phyloP scores from a whole-genome alignment of 495 filamentous ascomycete genomes.

The Trichoderma erinaceum region DNA sequence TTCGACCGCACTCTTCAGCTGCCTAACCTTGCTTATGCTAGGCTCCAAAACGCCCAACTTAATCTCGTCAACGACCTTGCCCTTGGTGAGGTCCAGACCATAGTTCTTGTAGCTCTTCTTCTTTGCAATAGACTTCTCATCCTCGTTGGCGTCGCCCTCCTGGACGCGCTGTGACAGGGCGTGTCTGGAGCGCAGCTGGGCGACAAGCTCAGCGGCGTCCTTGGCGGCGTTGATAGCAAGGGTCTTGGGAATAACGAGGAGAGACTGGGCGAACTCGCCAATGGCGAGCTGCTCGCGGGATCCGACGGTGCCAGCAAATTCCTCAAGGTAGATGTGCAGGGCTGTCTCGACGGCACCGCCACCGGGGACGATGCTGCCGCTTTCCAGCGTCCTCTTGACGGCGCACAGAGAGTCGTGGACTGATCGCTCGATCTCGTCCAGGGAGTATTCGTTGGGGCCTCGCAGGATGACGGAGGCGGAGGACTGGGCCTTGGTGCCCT shows the following conservation, averaged over 20 bases:
- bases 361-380: slow-evolving; percentile 91
- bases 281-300: slow-evolving; percentile 97
- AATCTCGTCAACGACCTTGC: slow-evolving; percentile 85
- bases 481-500: slow-evolving; percentile 87
- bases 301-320: slow-evolving; percentile 97
- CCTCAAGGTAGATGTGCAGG: slow-evolving; percentile 97
- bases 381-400: slow-evolving; percentile 94
- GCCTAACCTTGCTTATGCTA: slow-evolving; percentile 96
- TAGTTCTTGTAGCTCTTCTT: slow-evolving; percentile 99
- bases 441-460: slow-evolving; percentile 89
- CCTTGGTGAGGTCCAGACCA: slow-evolving; percentile 82
- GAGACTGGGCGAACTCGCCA: slow-evolving; percentile 90
- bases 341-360: slow-evolving; percentile 98
- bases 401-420: slow-evolving; percentile 95
- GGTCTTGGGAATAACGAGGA: slow-evolving; percentile 94
- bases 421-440: slow-evolving; percentile 99
- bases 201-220: slow-evolving; percentile 89
- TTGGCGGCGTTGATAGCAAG: slow-evolving; percentile 96
- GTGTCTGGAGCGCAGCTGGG: slow-evolving; percentile 90
- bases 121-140: slow-evolving; percentile 80
- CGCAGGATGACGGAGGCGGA: slow-evolving; percentile 96
- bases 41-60: slow-evolving; percentile 96
- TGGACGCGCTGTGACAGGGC: slow-evolving; percentile 86
- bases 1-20: slow-evolving; percentile 97
- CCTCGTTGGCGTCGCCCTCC: slow-evolving; percentile 73